Percentiles rank a stretch among this genome's conserved stretches.
Evolutionary conservation across 2,329 filamentous ascomycete species (phyloP).

Genomic region (Calonectria pseudoturangicola): DNA sequence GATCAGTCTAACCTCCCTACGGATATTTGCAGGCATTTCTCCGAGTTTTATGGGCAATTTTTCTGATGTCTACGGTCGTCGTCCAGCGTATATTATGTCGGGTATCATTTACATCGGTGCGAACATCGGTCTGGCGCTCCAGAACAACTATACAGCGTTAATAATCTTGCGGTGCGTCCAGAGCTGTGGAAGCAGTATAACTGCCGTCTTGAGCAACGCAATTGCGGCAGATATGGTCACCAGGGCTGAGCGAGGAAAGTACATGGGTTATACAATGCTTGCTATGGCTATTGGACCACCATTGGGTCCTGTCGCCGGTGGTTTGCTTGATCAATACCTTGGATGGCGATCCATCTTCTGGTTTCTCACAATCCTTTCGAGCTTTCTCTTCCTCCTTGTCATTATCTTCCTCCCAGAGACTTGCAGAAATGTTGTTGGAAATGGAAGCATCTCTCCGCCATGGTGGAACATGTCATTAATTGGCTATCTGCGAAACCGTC

Average conservation of each 20-base stretch:
- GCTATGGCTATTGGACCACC: slow-evolving; percentile 63
- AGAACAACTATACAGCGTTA: slow-evolving; percentile 63
- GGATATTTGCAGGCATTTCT: slow-evolving; percentile 20
- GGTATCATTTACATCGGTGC: slow-evolving; percentile 67
- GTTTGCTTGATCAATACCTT: slow-evolving; percentile 57
- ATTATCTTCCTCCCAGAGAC: slow-evolving; percentile 39
- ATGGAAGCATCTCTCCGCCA: slow-evolving; percentile 35
- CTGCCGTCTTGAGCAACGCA: slow-evolving; percentile 51
- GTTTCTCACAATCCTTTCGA: slow-evolving; percentile 37
- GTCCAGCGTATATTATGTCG: slow-evolving; percentile 65
- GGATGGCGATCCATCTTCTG: slow-evolving; percentile 42
- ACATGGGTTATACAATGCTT: slow-evolving; percentile 43
- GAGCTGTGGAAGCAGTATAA: slow-evolving; percentile 67
- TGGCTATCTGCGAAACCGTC: slow-evolving; percentile 16
- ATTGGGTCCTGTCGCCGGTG: slow-evolving; percentile 65
- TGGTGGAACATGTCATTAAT: slow-evolving; percentile 23
- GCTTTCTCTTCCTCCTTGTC: slow-evolving; percentile 20
- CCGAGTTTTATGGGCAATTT: slow-evolving; percentile 22
- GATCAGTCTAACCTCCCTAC: background rate
- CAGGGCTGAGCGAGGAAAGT: slow-evolving; percentile 54
- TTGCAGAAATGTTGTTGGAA: slow-evolving; percentile 38
- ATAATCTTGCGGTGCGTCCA: slow-evolving; percentile 68
- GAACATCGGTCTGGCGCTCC: slow-evolving; percentile 66
- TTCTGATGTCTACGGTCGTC: slow-evolving; percentile 64
- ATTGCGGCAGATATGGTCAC: slow-evolving; percentile 57